phyloP scores from a whole-genome alignment of 1,284 basidiomycete genomes.

The Tremellales sp. region DNA sequence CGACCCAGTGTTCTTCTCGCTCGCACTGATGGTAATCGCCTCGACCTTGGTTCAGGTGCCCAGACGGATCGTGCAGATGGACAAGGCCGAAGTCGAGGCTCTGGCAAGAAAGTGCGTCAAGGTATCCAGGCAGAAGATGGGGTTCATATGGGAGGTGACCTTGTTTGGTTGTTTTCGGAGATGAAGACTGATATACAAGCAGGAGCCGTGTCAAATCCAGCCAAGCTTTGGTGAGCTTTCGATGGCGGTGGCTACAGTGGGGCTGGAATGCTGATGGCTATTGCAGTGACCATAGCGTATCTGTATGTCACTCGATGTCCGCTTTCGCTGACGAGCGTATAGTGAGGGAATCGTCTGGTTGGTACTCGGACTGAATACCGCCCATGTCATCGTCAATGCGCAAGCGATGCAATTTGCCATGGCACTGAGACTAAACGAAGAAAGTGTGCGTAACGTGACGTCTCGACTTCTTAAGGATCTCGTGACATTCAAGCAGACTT shows the following conservation, averaged over 20 bases:
- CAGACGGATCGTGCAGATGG: conserved; percentile 32
- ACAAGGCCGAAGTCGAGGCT: conserved; percentile 37
- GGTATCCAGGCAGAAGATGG: conserved; percentile 31
- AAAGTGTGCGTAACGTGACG: conserved; percentile 27
- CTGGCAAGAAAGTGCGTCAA: conserved; percentile 32
- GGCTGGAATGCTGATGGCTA: conserved; percentile 10
- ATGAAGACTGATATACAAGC: not conserved
- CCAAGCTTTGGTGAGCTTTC: too few relatives aligned
- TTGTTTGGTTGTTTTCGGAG: not conserved
- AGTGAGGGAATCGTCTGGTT: conserved; percentile 40
- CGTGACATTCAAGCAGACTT: conserved; percentile 26
- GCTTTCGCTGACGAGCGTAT: not conserved
- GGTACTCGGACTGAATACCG: conserved; percentile 40
- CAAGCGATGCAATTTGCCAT: conserved; percentile 40
- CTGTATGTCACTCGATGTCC: conserved; percentile 7
- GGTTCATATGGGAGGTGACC: conserved; percentile 33
- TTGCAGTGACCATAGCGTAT: conserved; percentile 26
- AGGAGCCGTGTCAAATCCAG: too few relatives aligned
- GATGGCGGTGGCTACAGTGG: conserved; percentile 1
- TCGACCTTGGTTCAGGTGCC: conserved; percentile 42
- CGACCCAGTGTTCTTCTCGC: conserved; percentile 34
- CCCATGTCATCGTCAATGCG: conserved; percentile 36
- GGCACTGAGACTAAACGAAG: conserved; percentile 39
- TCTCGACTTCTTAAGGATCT: not conserved
- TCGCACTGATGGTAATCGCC: conserved; percentile 34